Base-by-base conservation (phyloP, 805 yeast genomes). In the Wickerhamomyces hampshirensis region DNA sequence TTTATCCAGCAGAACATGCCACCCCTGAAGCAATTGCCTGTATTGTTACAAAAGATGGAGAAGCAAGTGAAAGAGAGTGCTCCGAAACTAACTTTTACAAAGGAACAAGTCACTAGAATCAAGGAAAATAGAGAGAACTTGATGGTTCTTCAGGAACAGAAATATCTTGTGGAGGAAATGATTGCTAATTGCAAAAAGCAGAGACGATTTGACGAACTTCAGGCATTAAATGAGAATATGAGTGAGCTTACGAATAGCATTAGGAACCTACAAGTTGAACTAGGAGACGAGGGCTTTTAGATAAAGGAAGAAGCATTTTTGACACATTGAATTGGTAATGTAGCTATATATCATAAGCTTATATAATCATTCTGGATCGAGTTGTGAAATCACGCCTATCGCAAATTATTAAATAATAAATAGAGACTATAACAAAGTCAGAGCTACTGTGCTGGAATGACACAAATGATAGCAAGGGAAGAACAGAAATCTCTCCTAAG, bases 61-160 rank as follows among this genome's bases (percentile, higher is more conserved):
- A 34, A 36, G 18, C 37, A 39, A 14, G 35, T 40, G 5, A 43
- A 35, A 34, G 47, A 35, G 38, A 31, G 12, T 17, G 44, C 16
- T 38, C 55, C 33, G 31, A 34, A 18, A 23, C 55, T 34, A 14
- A 41, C 42, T 18, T 41, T 48, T 18, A 55, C 53, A 14, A 31
- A 68, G 65, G 32, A 74, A 58, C 51, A 59, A 2, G 68, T 79
- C 5, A 69, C 73, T 34, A 72, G 79, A 43, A 71, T 83, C 8
- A 67, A 88, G 29, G 69, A 69, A 33, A 60, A 68, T 18, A 61
- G 93, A 31, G 91, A 87, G 46, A 80, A 82, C 45, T 60, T 89
- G 39, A 84, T 89, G 82, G 96, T 91, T 9, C 60, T 87, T 52
- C 81, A 81, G 42, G 98, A 89, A 54, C 98, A 89, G 51, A 68